Base-by-base conservation (phyloP, 306 rosid genomes). In the Leucaena leucocephala region DNA sequence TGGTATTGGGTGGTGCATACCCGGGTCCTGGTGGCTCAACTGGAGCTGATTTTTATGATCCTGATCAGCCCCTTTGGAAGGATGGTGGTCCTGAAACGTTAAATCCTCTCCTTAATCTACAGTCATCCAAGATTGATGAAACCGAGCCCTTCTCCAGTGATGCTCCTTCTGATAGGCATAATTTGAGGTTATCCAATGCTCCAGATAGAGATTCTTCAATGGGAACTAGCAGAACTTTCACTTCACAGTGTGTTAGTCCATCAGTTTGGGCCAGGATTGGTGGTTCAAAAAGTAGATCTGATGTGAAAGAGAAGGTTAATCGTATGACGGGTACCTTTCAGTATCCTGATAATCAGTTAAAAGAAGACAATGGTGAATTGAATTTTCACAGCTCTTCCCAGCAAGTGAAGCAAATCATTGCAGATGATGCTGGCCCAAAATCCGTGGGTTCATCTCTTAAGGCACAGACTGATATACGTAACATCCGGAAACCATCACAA, bases 11-110 rank as follows among this genome's bases (percentile, higher is more conserved):
- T 80, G 89, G 97, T 82, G 85, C 88, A 45, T 92, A 88, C 87
- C 77, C 92, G 15, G 92, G 90, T 86, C 78, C 90, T 76, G 91
- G 80, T 84, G 80, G 83, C 81, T 79, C 84, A 19, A 85, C 85
- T 77, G 98, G 88, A 82, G 89, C 97, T 68, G 99, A 96, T 85
- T 85, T 93, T 75, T 96, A 96, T 76, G 99, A 96, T 88, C 99
- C 99, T 62, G 99, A 96, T 85, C 99, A 96, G 87, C 99, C 99
- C 21, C 86, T 96, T 82, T 96, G 99, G 99, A 96, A 90, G 82
- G 90, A 92, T 85, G 83, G 81, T 80, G 79, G 91, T 79, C 87
- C 89, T 55, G 95, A 91, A 81, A 84, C 95, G 73, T 84, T 97
- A 84, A 91, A 82, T 87, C 82, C 88, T 7, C 92, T 85, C 71